Evolutionary conservation across 495 filamentous ascomycete genomes (phyloP), one percentile per base, ranked within the genome.

Genomic region (Friedmanniomyces simplex): DNA sequence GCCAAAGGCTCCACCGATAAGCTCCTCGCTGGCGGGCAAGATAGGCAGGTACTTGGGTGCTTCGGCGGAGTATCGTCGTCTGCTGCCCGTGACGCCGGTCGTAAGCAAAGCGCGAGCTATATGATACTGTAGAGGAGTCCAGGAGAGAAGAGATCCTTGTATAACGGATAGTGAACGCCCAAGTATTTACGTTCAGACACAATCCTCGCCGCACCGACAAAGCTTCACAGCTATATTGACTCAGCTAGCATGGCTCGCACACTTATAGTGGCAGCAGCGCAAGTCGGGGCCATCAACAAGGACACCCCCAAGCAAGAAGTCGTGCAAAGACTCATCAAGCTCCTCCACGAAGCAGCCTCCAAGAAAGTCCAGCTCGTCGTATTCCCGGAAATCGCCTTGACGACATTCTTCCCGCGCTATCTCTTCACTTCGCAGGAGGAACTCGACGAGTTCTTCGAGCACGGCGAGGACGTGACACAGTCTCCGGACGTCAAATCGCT

Each of bases 371-470:
- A 75, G 56, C 48, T 77, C 0, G 74, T 76, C 16, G 67, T 78
- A 37, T 78, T 74, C 59, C 76, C 76, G 6, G 76, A 78, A 55
- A 66, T 68, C 46, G 69, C 73, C 39, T 70, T 77, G 61, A 77
- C 74, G 12, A 78, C 74, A 0, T 78, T 78, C 68, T 77, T 77
- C 61, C 76, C 76, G 0, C 69, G 74, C 50, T 68, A 75, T 53
- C 61, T 75, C 28, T 70, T 74, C 62, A 49, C 64, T 36, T 62
- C 68, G 25, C 63, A 63, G 34, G 47, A 65, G 21, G 70, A 76
- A 30, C 61, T 77, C 1, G 73, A 73, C 52, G 48, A 58, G 13
- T 77, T 67, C 63, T 76, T 77, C 59, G 75, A 77, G 54, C 67
- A 72, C 57, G 72, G 63, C 42, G 55, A 26, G 34, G 71, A 76